Conservation (phyloP, 2,329 filamentous ascomycete species). For the Aspergillus jensenii region DNA sequence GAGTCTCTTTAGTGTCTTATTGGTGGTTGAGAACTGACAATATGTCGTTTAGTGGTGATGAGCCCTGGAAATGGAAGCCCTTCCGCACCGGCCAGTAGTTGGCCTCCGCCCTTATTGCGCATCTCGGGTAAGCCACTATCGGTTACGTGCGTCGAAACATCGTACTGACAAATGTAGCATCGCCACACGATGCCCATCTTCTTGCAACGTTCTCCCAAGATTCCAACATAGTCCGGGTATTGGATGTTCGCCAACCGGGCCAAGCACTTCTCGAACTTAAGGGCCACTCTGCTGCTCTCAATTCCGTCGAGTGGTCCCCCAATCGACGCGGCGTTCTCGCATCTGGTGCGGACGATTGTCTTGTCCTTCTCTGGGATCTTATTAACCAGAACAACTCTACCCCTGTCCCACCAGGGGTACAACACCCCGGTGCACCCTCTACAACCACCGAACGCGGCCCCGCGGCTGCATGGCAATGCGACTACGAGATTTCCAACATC, state of each 20-base stretch:
- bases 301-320: conserved; percentile 95
- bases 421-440: conserved; percentile 24
- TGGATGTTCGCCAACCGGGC: conserved; percentile 93
- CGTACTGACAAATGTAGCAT: conserved; percentile 54
- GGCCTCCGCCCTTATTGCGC: conserved; percentile 58
- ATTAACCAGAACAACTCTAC: conserved; percentile 63
- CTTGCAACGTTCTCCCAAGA: conserved; percentile 97
- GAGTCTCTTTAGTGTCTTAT: conserved; percentile 23
- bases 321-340: conserved; percentile 82
- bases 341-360: conserved; percentile 86
- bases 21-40: not conserved
- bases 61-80: conserved; percentile 63
- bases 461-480: conserved; percentile 46
- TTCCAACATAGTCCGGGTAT: conserved; percentile 85
- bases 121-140: conserved; percentile 37
- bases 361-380: conserved; percentile 92
- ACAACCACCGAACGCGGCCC: conserved; percentile 45
- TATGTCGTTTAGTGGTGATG: conserved; percentile 34
- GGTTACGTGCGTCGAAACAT: not conserved
- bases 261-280: conserved; percentile 91
- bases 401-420: conserved; percentile 42
- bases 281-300: conserved; percentile 80
- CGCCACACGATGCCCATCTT: conserved; percentile 91
- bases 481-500: conserved; percentile 49
- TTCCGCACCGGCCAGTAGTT: conserved; percentile 63